A percentile compares a stretch with the other conserved stretches of the same genome.
Evolutionary conservation across 139 green algal genomes (phyloP).

Genomic region (Tetraselmis chui): DNA sequence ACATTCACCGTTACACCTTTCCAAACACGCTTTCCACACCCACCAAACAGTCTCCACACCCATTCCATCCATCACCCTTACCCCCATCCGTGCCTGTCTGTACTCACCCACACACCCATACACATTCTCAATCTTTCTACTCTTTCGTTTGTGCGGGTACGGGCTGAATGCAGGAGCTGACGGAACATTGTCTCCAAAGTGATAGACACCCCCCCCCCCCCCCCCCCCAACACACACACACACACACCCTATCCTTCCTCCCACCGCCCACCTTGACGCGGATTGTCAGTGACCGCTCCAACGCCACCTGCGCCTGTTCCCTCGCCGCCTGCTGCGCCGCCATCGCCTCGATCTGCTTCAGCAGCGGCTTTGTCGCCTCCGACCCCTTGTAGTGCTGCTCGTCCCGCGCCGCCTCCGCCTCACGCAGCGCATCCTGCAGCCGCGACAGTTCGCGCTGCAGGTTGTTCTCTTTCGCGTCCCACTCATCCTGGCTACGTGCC

Average conservation of each 20-base stretch:
- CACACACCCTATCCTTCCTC: too few species aligned
- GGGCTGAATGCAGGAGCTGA: too few species aligned
- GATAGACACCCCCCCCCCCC: too few species aligned
- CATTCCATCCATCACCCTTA: too few species aligned
- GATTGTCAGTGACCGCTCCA: neutral
- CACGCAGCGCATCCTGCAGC: neutral
- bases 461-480: neutral
- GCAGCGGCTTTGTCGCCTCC: neutral
- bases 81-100: too few species aligned
- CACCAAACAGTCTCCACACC: too few species aligned
- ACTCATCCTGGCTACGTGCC: neutral
- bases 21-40: too few species aligned
- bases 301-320: conserved; percentile 24
- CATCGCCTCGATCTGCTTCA: conserved; percentile 49
- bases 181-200: too few species aligned
- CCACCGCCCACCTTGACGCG: neutral
- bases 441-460: neutral
- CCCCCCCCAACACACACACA: neutral
- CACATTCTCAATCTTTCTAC: too few species aligned
- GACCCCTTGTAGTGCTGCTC: neutral
- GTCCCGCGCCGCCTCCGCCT: neutral
- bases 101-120: too few species aligned
- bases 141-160: too few species aligned
- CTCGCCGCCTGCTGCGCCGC: conserved; percentile 28
- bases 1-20: too few species aligned